Base-by-base conservation (phyloP, 305 asterid genomes). In the Rubia tinctorum region DNA sequence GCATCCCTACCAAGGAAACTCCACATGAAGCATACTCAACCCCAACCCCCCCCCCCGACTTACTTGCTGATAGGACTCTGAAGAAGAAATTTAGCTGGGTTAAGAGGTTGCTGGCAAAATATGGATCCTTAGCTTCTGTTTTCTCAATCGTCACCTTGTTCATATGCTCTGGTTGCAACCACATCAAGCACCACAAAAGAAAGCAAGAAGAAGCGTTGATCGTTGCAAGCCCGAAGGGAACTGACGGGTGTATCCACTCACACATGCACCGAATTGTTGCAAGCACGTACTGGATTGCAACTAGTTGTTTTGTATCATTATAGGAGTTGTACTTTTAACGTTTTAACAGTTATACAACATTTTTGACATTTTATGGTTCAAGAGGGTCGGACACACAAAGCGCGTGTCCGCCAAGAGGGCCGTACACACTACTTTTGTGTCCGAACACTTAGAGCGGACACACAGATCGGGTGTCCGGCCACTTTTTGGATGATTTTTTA, bases 11-110 rank as follows among this genome's bases (percentile, higher is more conserved):
- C 44, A 90, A 88, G 81, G 82, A 98, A 66, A 85, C 89, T 68
- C 83, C 85, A 71, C 98, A 94, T 96, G 96, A 84, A 80, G 97
- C 98, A 11, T 92, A 84, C 88, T 90, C 99, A 61, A 91, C 98
- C 20, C 91, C 98, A 11, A 80, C 89, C 82, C 79, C 85, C 76
- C 98, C 99, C 53, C 91, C 92, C 64, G 96, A 94, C 30, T 76
- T 94, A 76, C 91, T 94, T 60, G 95, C 95, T 17, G 99, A 94
- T 73, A 86, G 90, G 82, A 90, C 89, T 74, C 93, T 95, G 0
- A 96, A 79, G 89, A 88, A 87, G 0, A 94, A 27, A 2, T 27
- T 27, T 27, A 2, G 2, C 30, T 27, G 30, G 30, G 30, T 27
- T 27, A 27, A 27, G 30, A 27, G 30, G 80, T 78, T 90, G 68